These are phyloP conservation scores for Diplosphaera chodatii DNA, from an alignment of 139 green algal species.

Conservation along the genomic window DNA sequence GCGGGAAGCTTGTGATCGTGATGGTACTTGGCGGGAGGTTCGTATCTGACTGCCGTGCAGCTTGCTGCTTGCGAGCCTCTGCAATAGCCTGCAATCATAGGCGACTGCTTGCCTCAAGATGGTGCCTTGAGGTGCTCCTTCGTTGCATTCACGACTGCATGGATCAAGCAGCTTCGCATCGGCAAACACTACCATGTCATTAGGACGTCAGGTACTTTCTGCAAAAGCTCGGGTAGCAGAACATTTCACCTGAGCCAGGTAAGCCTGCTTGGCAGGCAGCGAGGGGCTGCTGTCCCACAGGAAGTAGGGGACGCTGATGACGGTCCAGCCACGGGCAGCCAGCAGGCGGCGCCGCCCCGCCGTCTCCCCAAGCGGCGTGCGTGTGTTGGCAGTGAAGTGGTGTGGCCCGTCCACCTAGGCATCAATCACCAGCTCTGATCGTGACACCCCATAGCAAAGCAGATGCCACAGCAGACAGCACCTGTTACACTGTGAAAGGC, in stretches of 20 bases:
- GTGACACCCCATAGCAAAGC: no score
- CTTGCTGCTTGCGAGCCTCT: neutral
- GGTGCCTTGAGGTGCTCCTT: no score
- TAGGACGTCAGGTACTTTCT: no score
- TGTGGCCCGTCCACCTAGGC: conserved; percentile 20
- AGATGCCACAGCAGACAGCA: no score
- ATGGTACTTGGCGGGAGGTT: neutral
- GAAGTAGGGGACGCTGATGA: conserved; percentile 43
- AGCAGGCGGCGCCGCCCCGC: conserved; percentile 23
- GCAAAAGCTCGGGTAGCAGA: no score
- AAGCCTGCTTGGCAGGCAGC: neutral
- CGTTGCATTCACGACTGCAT: no score
- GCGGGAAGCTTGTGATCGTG: neutral
- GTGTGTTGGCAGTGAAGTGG: conserved; percentile 25
- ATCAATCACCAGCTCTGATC: no score
- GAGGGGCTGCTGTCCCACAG: conserved; percentile 17
- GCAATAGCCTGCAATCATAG: neutral
- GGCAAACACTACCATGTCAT: no score
- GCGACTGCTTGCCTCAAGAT: no score
- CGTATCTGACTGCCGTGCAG: neutral
- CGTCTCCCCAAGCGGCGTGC: conserved; percentile 8
- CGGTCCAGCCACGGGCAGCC: conserved; percentile 28
- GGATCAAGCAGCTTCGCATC: neutral
- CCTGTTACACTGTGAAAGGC: no score
- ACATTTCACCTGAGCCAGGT: neutral